Conservation (phyloP, 768 basidiomycete species). For the Suillus subalutaceus region DNA sequence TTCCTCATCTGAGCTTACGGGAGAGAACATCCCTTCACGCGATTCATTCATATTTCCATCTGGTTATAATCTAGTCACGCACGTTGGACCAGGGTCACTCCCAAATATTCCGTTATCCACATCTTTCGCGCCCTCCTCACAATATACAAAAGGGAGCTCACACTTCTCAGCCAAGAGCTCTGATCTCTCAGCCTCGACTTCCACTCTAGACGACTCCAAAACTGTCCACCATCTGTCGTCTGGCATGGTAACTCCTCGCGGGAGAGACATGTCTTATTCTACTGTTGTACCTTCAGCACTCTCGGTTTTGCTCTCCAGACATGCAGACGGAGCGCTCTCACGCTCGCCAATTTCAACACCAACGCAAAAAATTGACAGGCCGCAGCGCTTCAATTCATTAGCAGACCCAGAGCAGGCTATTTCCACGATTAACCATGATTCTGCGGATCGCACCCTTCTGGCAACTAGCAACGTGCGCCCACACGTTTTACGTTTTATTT, state of each 20-base stretch:
- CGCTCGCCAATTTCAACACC: constrained; percentile 7
- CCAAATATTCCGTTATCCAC: constrained; percentile 19
- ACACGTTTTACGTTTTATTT: background rate
- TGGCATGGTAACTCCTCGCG: constrained; percentile 24
- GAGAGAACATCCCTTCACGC: constrained; percentile 17
- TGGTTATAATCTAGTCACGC: constrained; percentile 23
- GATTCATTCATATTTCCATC: constrained; percentile 46
- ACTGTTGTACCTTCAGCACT: constrained; percentile 34
- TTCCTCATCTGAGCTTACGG: constrained; percentile 1
- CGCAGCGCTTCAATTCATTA: constrained; percentile 10
- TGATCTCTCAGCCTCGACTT: constrained; percentile 34
- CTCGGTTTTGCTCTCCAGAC: constrained; percentile 38
- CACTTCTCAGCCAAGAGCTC: constrained; percentile 21
- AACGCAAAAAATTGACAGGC: constrained; percentile 16
- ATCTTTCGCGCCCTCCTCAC: constrained; percentile 27
- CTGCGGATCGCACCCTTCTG: background rate
- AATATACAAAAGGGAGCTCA: constrained; percentile 27
- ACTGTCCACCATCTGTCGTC: constrained; percentile 9
- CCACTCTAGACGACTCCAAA: constrained; percentile 26
- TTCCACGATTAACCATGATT: background rate
- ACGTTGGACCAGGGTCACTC: constrained; percentile 5
- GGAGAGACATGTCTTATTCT: constrained; percentile 22
- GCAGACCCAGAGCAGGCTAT: background rate
- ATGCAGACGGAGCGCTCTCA: constrained; percentile 8
- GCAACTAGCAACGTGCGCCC: background rate